Percentiles rank a stretch among this genome's conserved stretches.
Conservation (phyloP, 1,284 basidiomycete species). For the Malassezia dermatis region DNA sequence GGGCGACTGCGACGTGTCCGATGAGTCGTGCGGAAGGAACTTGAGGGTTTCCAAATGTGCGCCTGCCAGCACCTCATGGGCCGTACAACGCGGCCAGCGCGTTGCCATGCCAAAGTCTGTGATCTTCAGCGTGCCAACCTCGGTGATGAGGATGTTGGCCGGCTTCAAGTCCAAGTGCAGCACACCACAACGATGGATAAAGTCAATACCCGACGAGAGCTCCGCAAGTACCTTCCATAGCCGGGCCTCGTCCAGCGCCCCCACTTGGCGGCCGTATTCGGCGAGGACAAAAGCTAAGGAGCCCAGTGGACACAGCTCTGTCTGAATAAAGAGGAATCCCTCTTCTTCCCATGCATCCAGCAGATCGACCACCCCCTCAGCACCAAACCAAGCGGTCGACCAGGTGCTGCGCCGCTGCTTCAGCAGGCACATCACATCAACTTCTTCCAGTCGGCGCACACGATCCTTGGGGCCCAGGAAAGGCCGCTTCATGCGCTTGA, state of each 20-base stretch:
- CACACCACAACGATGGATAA: slow-evolving; percentile 77
- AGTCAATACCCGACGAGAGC: slow-evolving; percentile 64
- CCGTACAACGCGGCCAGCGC: slow-evolving; percentile 37
- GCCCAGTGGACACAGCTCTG: slow-evolving; percentile 86
- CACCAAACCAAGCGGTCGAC: slow-evolving; percentile 55
- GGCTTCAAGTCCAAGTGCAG: slow-evolving; percentile 97
- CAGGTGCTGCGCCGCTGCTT: slow-evolving; percentile 22
- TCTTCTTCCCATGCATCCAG: slow-evolving; percentile 95
- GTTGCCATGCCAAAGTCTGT: slow-evolving; percentile 76
- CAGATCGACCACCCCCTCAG: slow-evolving; percentile 63
- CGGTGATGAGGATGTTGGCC: slow-evolving; percentile 87
- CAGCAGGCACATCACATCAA: slow-evolving; percentile 78
- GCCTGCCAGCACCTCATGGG: slow-evolving; percentile 32
- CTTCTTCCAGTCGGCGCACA: slow-evolving; percentile 82
- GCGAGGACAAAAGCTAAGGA: slow-evolving; percentile 84
- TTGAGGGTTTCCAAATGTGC: slow-evolving; percentile 25
- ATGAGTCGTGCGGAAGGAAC: slow-evolving; percentile 1
- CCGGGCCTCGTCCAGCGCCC: slow-evolving; percentile 76
- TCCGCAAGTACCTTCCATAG: slow-evolving; percentile 96
- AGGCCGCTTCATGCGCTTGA: slow-evolving; percentile 80
- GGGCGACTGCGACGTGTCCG: not conserved
- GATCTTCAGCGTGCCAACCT: slow-evolving; percentile 83
- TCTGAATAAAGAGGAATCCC: slow-evolving; percentile 78
- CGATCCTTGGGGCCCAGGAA: slow-evolving; percentile 80
- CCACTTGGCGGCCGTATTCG: slow-evolving; percentile 74